A percentile compares a stretch with the other conserved stretches of the same genome.
Evolutionary conservation across 805 yeast species (phyloP).

Genomic region (Saccharomyces kudriavzevii): DNA sequence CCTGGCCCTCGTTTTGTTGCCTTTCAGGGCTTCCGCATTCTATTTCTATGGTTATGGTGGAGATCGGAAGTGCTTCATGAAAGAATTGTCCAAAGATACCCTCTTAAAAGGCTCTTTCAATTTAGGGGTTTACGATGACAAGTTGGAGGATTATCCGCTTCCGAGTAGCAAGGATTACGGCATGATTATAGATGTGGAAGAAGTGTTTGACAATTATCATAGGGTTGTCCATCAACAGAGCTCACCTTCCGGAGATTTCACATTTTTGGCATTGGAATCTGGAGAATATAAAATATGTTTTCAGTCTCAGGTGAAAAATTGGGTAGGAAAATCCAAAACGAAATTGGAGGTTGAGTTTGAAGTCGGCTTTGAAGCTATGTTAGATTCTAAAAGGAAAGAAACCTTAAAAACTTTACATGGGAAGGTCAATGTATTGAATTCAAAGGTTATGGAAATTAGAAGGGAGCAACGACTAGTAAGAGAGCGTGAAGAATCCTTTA

Average conservation of each 20-base stretch:
- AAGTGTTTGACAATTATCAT: slow-evolving; percentile 70
- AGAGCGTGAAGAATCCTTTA: slow-evolving; percentile 65
- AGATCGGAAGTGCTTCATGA: slow-evolving; percentile 47
- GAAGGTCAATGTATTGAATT: slow-evolving; percentile 47
- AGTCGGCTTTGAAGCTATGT: slow-evolving; percentile 54
- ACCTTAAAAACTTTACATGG: slow-evolving; percentile 47
- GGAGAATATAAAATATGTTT: slow-evolving; percentile 78
- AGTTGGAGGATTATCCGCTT: slow-evolving; percentile 30
- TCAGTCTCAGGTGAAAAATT: slow-evolving; percentile 43
- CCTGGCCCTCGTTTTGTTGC: slow-evolving; percentile 7
- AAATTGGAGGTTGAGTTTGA: slow-evolving; percentile 57
- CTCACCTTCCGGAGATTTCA: slow-evolving; percentile 56
- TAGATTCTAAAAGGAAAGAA: slow-evolving; percentile 59
- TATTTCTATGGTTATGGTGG: slow-evolving; percentile 46
- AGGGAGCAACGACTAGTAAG: slow-evolving; percentile 61
- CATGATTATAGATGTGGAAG: slow-evolving; percentile 43
- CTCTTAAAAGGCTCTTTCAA: slow-evolving; percentile 43
- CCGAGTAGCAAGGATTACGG: slow-evolving; percentile 32
- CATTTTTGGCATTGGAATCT: slow-evolving; percentile 63
- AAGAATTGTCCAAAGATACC: slow-evolving; percentile 44
- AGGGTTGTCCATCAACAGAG: slow-evolving; percentile 66
- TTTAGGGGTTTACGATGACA: slow-evolving; percentile 38
- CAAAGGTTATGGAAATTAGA: slow-evolving; percentile 51
- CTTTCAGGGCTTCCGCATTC: slow-evolving; percentile 32
- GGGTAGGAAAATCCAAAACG: slow-evolving; percentile 53